A percentile compares a stretch with the other conserved stretches of the same genome.
These are phyloP conservation scores for Coemansia sp. DNA, from an alignment of 371 early-diverging fungal species.

Conservation along the genomic window DNA sequence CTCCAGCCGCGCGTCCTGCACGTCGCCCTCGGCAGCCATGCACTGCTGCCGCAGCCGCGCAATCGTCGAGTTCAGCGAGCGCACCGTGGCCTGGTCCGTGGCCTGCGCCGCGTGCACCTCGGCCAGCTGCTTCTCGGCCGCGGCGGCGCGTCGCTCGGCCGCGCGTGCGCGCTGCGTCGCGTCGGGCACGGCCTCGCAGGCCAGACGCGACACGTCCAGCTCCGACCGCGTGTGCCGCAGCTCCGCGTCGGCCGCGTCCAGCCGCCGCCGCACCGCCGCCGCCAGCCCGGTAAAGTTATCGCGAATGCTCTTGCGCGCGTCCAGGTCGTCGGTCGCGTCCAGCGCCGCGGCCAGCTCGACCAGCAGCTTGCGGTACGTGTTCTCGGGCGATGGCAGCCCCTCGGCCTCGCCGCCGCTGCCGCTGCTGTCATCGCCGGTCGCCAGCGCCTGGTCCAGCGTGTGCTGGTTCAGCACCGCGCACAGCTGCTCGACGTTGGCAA, in stretches of 20 bases:
- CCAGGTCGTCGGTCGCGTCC: constrained; percentile 29
- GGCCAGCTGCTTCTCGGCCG: constrained; percentile 27
- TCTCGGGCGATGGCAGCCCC: constrained; percentile 12
- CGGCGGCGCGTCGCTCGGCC: constrained; percentile 11
- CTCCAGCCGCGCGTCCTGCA: constrained; percentile 35
- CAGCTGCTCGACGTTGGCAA: constrained; percentile 30
- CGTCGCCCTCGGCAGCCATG: constrained; percentile 12
- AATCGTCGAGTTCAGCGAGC: constrained; percentile 27
- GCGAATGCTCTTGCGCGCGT: constrained; percentile 38
- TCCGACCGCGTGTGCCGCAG: constrained; percentile 9
- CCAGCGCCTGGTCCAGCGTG: constrained; percentile 30
- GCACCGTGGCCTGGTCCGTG: background rate
- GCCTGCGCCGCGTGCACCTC: constrained; percentile 16
- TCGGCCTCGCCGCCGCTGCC: background rate
- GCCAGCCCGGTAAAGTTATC: constrained; percentile 43
- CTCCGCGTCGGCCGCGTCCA: constrained; percentile 21
- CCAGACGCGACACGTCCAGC: constrained; percentile 15
- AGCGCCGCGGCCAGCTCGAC: constrained; percentile 31
- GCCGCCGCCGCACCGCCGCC: constrained; percentile 28
- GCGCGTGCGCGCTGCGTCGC: constrained; percentile 13
- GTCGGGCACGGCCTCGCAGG: constrained; percentile 7
- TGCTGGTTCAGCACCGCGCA: constrained; percentile 35
- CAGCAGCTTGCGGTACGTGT: constrained; percentile 37
- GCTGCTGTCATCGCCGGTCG: background rate
- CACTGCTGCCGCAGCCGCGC: constrained; percentile 30